phyloP scores from a whole-genome alignment of 2,329 filamentous ascomycete genomes.

The Fonsecaea pedrosoi region DNA sequence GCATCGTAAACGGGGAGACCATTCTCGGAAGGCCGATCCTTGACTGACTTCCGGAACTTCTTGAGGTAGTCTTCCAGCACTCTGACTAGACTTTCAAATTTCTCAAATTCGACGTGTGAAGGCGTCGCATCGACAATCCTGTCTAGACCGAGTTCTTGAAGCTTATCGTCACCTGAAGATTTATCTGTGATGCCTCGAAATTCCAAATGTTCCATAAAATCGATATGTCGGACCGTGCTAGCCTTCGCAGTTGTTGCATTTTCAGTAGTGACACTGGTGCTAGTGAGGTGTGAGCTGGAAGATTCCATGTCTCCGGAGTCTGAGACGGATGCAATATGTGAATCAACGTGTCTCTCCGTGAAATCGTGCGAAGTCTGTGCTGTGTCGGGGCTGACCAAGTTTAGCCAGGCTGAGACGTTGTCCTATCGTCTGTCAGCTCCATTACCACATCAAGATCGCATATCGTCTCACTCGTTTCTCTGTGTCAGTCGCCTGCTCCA shows the following conservation, averaged over 20 bases:
- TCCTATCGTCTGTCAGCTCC: too few relatives aligned
- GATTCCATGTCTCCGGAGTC: conserved; percentile 8
- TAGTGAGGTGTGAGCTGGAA: conserved; percentile 12
- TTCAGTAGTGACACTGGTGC: conserved; percentile 8
- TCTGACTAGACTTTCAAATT: conserved; percentile 11
- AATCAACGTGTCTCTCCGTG: neutral
- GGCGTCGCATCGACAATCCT: conserved; percentile 5
- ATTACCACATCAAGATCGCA: too few relatives aligned
- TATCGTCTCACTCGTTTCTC: too few relatives aligned
- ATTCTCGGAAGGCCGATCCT: conserved; percentile 13
- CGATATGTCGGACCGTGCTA: conserved; percentile 9
- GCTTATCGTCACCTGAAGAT: conserved; percentile 15
- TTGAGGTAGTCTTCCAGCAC: conserved; percentile 10
- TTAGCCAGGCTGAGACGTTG: too few relatives aligned
- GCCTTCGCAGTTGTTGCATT: conserved; percentile 12
- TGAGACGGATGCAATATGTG: neutral
- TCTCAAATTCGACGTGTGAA: conserved; percentile 13
- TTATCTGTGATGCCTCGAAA: conserved; percentile 17
- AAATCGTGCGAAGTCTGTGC: too few relatives aligned
- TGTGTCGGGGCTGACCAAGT: too few relatives aligned
- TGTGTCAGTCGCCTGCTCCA: too few relatives aligned
- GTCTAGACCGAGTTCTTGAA: conserved; percentile 14
- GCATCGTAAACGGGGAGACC: conserved; percentile 14
- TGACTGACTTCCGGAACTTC: conserved; percentile 7
- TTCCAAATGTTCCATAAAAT: conserved; percentile 22